phyloP scores from a whole-genome alignment of 2,329 filamentous ascomycete species.

The Fusarium domesticum region DNA sequence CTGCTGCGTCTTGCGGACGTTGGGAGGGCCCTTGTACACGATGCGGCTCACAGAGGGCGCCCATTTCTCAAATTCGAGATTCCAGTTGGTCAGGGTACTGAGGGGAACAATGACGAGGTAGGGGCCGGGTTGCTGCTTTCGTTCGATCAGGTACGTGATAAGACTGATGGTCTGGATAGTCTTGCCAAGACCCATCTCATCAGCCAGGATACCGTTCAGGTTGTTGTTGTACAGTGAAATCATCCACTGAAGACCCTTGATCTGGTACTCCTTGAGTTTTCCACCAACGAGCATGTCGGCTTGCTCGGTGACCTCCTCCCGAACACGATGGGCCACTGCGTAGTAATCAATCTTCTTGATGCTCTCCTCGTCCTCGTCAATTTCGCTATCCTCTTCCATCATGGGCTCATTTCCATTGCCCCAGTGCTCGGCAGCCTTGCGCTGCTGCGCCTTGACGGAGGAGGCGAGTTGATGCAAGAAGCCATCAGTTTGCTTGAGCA shows the following conservation, averaged over 20 bases:
- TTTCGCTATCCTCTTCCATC: constrained; percentile 63
- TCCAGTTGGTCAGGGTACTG: constrained; percentile 98
- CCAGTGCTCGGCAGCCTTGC: constrained; percentile 75
- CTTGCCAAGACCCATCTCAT: constrained; percentile 99
- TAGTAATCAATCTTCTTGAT: constrained; percentile 95
- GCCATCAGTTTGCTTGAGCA: constrained; percentile 94
- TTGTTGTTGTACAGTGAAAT: constrained; percentile 99
- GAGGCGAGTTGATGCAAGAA: constrained; percentile 94
- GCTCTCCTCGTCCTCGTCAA: constrained; percentile 66
- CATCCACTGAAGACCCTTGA: constrained; percentile 99
- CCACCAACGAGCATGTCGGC: constrained; percentile 87
- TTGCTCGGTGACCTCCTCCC: constrained; percentile 84
- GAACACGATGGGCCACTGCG: constrained; percentile 91
- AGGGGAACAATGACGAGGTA: constrained; percentile 96
- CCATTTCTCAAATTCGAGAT: constrained; percentile 98
- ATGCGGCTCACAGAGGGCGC: constrained; percentile 81
- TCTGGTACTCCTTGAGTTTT: constrained; percentile 91
- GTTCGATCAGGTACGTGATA: constrained; percentile 95
- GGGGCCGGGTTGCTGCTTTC: constrained; percentile 85
- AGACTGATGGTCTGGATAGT: constrained; percentile 98
- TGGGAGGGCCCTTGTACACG: constrained; percentile 95
- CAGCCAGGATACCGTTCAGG: constrained; percentile 95
- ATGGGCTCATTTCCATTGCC: constrained; percentile 56
- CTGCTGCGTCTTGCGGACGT: constrained; percentile 82
- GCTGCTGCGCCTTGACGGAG: constrained; percentile 92